Conservation (phyloP, 305 asterid species). For the Fraxinus sp. region DNA sequence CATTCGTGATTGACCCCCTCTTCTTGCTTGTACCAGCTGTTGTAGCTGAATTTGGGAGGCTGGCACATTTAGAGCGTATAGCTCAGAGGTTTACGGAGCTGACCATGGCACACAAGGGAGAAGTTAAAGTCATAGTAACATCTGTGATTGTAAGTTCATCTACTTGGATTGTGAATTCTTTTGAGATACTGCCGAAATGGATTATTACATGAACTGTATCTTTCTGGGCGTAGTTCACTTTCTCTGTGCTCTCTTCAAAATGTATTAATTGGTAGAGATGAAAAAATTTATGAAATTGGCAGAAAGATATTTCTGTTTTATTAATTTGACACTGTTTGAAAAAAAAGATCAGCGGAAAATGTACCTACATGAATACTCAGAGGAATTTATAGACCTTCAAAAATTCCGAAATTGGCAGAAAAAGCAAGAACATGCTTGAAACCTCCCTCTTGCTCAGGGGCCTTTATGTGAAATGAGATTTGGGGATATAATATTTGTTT, state of each 20-base stretch:
- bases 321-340: background rate
- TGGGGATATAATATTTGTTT: background rate
- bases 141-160: slow-evolving; percentile 52
- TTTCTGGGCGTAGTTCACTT: background rate
- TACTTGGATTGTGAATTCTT: background rate
- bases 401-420: background rate
- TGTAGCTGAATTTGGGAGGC: slow-evolving; percentile 56
- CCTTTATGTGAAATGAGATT: background rate
- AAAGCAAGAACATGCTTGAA: background rate
- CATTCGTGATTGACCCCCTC: background rate
- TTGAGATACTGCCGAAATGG: background rate
- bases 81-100: slow-evolving; percentile 49
- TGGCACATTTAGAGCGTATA: slow-evolving; percentile 37
- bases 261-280: background rate
- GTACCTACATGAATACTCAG: background rate
- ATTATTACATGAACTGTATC: background rate
- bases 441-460: background rate
- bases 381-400: background rate
- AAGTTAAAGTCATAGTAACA: slow-evolving; percentile 55
- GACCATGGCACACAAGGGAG: slow-evolving; percentile 64
- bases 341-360: background rate
- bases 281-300: background rate
- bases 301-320: background rate
- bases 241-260: background rate
- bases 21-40: slow-evolving; percentile 38